phyloP scores from a whole-genome alignment of 2,329 filamentous ascomycete genomes.

The Xylariaceae sp. region DNA sequence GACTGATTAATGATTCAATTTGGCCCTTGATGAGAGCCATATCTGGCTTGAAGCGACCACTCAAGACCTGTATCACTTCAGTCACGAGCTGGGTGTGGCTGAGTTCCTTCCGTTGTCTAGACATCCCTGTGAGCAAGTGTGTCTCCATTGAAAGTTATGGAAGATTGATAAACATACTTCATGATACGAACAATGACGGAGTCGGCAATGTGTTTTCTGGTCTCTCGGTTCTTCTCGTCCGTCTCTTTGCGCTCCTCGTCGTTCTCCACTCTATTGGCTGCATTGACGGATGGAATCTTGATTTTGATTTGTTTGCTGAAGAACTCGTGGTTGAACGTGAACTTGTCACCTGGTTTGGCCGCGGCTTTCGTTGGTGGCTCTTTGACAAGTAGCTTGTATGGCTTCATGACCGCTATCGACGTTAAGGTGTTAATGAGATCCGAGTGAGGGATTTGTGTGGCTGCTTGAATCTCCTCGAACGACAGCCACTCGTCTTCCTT shows the following conservation, averaged over 20 bases:
- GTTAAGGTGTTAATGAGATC: conserved; percentile 78
- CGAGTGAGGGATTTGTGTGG: conserved; percentile 71
- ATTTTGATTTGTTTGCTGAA: conserved; percentile 80
- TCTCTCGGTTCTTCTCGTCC: conserved; percentile 72
- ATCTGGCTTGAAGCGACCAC: conserved; percentile 70
- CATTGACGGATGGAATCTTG: conserved; percentile 81
- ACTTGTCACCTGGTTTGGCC: conserved; percentile 72
- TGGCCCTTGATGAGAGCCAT: conserved; percentile 75
- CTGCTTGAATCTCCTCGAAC: conserved; percentile 77
- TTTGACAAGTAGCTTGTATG: conserved; percentile 73
- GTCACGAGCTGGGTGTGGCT: conserved; percentile 66
- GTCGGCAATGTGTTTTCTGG: conserved; percentile 68
- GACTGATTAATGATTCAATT: conserved; percentile 73
- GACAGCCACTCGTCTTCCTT: conserved; percentile 48
- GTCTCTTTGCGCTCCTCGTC: conserved; percentile 66
- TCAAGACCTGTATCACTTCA: conserved; percentile 70
- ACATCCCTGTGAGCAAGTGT: background rate
- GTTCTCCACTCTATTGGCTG: conserved; percentile 81
- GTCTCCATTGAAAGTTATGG: background rate
- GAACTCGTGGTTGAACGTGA: conserved; percentile 80
- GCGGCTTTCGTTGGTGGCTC: conserved; percentile 71
- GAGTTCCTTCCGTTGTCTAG: conserved; percentile 70
- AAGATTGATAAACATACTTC: conserved; percentile 58
- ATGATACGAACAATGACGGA: conserved; percentile 78
- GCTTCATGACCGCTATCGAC: conserved; percentile 77